These are phyloP conservation scores for Botrytis deweyae DNA, from an alignment of 2,329 filamentous ascomycete genomes.

Conservation along the genomic window DNA sequence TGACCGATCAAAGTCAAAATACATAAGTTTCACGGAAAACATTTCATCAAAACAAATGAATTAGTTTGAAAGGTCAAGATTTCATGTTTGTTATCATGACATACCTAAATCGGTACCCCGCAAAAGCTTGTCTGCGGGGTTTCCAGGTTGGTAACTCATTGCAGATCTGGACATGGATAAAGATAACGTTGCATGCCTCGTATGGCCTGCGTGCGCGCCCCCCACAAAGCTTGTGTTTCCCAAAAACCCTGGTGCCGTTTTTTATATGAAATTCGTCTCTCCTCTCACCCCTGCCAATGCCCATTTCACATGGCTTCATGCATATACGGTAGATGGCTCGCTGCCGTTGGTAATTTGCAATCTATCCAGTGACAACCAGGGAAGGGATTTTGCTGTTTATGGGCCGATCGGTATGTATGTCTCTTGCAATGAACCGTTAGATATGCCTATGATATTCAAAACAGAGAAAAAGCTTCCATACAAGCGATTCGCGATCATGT, in stretches of 20 bases:
- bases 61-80: background rate
- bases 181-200: conserved; percentile 12
- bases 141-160: background rate
- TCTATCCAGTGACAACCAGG: background rate
- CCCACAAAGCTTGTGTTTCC: conserved; percentile 17
- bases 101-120: background rate
- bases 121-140: conserved; percentile 1
- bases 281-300: conserved; percentile 2
- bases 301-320: conserved; percentile 4
- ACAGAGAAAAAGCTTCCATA: background rate
- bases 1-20: background rate
- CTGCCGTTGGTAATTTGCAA: conserved; percentile 16
- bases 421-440: background rate
- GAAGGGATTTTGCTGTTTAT: background rate
- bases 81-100: background rate
- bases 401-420: background rate
- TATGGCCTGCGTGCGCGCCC: background rate
- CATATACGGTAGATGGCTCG: conserved; percentile 6
- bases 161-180: background rate
- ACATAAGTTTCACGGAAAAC: too few relatives aligned
- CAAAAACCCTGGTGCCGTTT: background rate
- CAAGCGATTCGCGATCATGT: background rate
- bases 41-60: background rate
- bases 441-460: background rate
- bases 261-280: background rate